Percentiles rank a stretch among this genome's conserved stretches.
These are phyloP conservation scores for Fusarium continuum DNA, from an alignment of 2,329 filamentous ascomycete species.

Conservation along the genomic window DNA sequence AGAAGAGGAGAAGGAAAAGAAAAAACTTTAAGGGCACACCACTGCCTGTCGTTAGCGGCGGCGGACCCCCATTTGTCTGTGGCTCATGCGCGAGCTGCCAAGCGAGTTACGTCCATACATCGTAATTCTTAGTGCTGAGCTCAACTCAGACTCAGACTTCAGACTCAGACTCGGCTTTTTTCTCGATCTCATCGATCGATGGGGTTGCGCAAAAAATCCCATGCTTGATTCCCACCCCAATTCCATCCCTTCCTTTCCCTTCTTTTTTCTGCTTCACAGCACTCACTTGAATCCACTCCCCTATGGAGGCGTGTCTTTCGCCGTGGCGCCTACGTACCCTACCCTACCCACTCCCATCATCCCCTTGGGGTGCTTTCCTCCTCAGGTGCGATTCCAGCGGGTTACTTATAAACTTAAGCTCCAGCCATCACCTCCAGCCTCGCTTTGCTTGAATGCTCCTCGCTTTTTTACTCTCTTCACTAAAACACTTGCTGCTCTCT, in stretches of 20 bases:
- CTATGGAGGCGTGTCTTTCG: background rate
- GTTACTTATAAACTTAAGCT: slow-evolving; percentile 39
- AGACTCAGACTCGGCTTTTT: slow-evolving; percentile 35
- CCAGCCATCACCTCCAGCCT: slow-evolving; percentile 34
- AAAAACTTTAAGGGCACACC: slow-evolving; percentile 25
- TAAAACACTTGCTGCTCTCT: slow-evolving; percentile 1
- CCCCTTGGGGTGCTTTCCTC: slow-evolving; percentile 30
- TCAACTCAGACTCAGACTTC: background rate
- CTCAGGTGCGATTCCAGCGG: slow-evolving; percentile 20
- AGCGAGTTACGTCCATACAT: slow-evolving; percentile 26
- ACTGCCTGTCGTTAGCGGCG: slow-evolving; percentile 17
- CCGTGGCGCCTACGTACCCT: slow-evolving; percentile 1
- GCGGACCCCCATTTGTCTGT: slow-evolving; percentile 27
- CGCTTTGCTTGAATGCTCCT: slow-evolving; percentile 20
- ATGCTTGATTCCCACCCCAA: slow-evolving; percentile 41
- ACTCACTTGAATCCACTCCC: background rate
- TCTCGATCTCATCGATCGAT: slow-evolving; percentile 51
- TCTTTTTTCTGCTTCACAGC: slow-evolving; percentile 16
- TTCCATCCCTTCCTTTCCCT: slow-evolving; percentile 36
- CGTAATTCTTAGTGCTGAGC: slow-evolving; percentile 17
- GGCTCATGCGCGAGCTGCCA: slow-evolving; percentile 17
- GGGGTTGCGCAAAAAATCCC: slow-evolving; percentile 46
- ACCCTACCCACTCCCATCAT: slow-evolving; percentile 17
- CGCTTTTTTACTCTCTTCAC: slow-evolving; percentile 26
- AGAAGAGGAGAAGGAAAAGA: background rate